Conservation (phyloP, 129 eudicot genomes). For the Smallanthus sonchifolius region DNA sequence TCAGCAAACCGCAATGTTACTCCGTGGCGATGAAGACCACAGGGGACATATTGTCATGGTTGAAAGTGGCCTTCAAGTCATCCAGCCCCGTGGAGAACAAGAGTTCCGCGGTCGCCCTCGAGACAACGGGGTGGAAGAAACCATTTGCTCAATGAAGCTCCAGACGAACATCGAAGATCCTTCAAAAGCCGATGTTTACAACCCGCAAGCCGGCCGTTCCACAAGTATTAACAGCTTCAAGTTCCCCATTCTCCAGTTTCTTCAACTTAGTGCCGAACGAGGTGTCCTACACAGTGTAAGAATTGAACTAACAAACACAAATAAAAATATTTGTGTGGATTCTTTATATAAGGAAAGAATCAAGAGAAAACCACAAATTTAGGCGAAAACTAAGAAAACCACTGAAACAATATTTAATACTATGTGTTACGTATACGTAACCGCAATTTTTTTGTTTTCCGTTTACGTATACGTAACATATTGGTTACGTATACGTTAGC, state of each 20-base stretch:
- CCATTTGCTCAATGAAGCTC: slow-evolving; percentile 51
- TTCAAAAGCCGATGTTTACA: slow-evolving; percentile 47
- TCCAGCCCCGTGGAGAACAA: slow-evolving; percentile 31
- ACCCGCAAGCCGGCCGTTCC: slow-evolving; percentile 54
- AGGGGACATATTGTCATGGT: slow-evolving; percentile 52
- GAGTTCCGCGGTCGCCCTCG: neutral
- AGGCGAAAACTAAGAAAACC: too few relatives aligned
- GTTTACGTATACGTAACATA: too few relatives aligned
- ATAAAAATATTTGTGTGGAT: too few relatives aligned
- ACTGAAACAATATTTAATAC: too few relatives aligned
- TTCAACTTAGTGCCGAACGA: slow-evolving; percentile 54
- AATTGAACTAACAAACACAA: neutral
- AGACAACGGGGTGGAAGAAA: slow-evolving; percentile 56
- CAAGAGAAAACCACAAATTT: too few relatives aligned
- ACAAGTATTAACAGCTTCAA: slow-evolving; percentile 51
- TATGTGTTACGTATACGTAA: too few relatives aligned
- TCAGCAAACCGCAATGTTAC: slow-evolving; percentile 37
- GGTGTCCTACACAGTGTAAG: slow-evolving; percentile 58
- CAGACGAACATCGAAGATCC: slow-evolving; percentile 42
- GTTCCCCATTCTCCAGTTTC: slow-evolving; percentile 48
- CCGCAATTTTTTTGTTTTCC: too few relatives aligned
- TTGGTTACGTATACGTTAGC: too few relatives aligned
- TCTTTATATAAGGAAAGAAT: too few relatives aligned
- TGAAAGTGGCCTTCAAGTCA: slow-evolving; percentile 33
- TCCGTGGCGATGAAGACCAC: slow-evolving; percentile 42